These are phyloP conservation scores for Durotheca rogersii DNA, from an alignment of 495 filamentous ascomycete species.

Conservation along the genomic window DNA sequence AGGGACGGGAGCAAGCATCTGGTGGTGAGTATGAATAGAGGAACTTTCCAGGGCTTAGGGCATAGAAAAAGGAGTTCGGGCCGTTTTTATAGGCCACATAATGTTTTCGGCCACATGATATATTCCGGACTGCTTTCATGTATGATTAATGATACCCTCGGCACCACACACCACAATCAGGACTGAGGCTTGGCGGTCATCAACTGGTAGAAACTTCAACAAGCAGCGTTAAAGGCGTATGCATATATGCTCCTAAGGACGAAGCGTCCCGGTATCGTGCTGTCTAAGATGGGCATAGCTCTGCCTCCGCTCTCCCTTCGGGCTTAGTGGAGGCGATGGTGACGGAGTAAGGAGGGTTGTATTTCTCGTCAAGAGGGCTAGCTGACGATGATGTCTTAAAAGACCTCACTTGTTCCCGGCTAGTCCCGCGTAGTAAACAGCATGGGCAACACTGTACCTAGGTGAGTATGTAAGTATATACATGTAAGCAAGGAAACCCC, in stretches of 20 bases:
- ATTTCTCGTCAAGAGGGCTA: too few relatives aligned
- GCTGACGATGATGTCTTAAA: too few relatives aligned
- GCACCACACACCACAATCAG: conserved; percentile 14
- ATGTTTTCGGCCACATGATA: conserved; percentile 8
- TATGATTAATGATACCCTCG: conserved; percentile 33
- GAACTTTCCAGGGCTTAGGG: not conserved
- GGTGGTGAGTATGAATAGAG: not conserved
- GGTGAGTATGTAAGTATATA: not conserved
- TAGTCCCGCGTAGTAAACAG: too few relatives aligned
- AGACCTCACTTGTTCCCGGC: too few relatives aligned
- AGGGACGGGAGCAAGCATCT: not conserved
- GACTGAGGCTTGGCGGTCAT: conserved; percentile 16
- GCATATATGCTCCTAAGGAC: too few relatives aligned
- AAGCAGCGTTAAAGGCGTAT: not conserved
- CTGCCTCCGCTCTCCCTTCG: too few relatives aligned
- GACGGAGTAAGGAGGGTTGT: too few relatives aligned
- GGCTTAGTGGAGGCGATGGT: too few relatives aligned
- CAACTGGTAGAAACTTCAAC: not conserved
- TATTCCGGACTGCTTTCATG: conserved; percentile 2
- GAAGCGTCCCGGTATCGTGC: too few relatives aligned
- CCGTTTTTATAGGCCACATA: too few relatives aligned
- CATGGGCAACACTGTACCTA: too few relatives aligned
- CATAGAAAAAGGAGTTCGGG: conserved; percentile 23
- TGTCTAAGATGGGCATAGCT: too few relatives aligned
- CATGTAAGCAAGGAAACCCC: not conserved